A percentile compares a stretch with the other conserved stretches of the same genome.
Conservation (phyloP, 1,284 basidiomycete species). For the Thecaphora thlaspeos region DNA sequence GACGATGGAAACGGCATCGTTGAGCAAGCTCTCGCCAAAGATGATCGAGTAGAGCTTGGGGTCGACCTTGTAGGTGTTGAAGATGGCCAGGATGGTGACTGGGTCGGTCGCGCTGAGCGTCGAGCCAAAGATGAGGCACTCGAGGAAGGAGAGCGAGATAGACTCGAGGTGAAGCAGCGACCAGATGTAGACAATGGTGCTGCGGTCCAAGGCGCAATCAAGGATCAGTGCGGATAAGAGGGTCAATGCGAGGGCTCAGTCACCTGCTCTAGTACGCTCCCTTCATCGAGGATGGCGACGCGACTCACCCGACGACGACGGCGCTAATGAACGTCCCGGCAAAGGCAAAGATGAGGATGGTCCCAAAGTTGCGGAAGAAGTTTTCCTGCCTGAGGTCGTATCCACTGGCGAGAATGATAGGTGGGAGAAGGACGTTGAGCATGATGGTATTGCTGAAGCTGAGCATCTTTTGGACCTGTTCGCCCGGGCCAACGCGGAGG, state of each 20-base stretch:
- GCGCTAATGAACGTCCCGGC: slow-evolving; percentile 95
- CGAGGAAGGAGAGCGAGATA: slow-evolving; percentile 59
- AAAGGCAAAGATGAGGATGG: slow-evolving; percentile 91
- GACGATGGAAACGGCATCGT: slow-evolving; percentile 99
- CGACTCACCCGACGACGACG: slow-evolving; percentile 83
- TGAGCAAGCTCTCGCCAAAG: slow-evolving; percentile 93
- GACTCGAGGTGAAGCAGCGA: slow-evolving; percentile 72
- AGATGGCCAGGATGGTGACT: slow-evolving; percentile 96
- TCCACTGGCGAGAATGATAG: slow-evolving; percentile 96
- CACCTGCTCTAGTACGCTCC: too few species aligned
- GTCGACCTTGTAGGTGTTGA: slow-evolving; percentile 98
- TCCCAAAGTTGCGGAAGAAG: slow-evolving; percentile 72
- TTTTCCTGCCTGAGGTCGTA: slow-evolving; percentile 98
- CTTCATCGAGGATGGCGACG: too few species aligned
- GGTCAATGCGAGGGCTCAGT: too few species aligned
- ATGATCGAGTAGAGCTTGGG: slow-evolving; percentile 97
- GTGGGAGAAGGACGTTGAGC: slow-evolving; percentile 94
- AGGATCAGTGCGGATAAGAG: too few species aligned
- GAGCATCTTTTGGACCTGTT: slow-evolving; percentile 94
- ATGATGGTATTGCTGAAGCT: slow-evolving; percentile 96
- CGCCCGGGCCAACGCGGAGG: slow-evolving; percentile 84
- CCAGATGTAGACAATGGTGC: slow-evolving; percentile 92
- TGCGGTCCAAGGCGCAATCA: slow-evolving; percentile 55
- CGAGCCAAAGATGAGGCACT: slow-evolving; percentile 94
- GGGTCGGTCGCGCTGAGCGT: slow-evolving; percentile 97